phyloP scores from a whole-genome alignment of 176 grass and related monocot species.

The Oryza australiensis region DNA sequence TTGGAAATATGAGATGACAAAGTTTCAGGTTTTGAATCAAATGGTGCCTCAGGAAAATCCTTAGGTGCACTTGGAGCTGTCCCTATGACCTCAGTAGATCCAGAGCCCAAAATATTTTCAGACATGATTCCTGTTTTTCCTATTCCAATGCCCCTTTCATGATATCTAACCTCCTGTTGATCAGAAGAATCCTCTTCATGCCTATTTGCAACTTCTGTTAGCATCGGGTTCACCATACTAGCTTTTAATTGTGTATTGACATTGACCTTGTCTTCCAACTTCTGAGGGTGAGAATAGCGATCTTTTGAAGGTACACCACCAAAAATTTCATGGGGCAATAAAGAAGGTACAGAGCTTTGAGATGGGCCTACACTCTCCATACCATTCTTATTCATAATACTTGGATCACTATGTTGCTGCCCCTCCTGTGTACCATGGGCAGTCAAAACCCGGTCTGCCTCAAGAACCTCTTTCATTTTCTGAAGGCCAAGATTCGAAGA shows the following conservation, averaged over 20 bases:
- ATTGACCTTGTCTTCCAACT: constrained; percentile 35
- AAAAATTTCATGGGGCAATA: constrained; percentile 52
- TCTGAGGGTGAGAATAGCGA: constrained; percentile 24
- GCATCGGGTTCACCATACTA: constrained; percentile 21
- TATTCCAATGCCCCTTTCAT: constrained; percentile 14
- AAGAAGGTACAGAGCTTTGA: constrained; percentile 38
- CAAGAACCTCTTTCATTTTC: constrained; percentile 56
- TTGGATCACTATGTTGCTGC: constrained; percentile 45
- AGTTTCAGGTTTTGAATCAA: constrained; percentile 31
- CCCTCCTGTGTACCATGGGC: constrained; percentile 31
- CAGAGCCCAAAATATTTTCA: constrained; percentile 35
- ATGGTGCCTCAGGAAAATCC: constrained; percentile 9
- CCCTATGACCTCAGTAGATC: constrained; percentile 6
- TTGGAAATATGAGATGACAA: constrained; percentile 36
- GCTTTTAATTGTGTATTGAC: constrained; percentile 16
- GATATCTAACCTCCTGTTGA: constrained; percentile 13
- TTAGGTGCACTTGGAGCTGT: constrained; percentile 28
- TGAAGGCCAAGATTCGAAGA: constrained; percentile 47
- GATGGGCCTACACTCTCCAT: constrained; percentile 36
- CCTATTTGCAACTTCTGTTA: constrained; percentile 28
- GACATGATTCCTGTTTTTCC: constrained; percentile 10
- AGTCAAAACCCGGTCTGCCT: constrained; percentile 49
- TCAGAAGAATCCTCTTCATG: constrained; percentile 1
- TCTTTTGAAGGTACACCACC: constrained; percentile 49
- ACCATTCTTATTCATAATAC: constrained; percentile 42